Evolutionary conservation across 139 green algal species (phyloP).

Genomic region (Chlamydomonas incerta): DNA sequence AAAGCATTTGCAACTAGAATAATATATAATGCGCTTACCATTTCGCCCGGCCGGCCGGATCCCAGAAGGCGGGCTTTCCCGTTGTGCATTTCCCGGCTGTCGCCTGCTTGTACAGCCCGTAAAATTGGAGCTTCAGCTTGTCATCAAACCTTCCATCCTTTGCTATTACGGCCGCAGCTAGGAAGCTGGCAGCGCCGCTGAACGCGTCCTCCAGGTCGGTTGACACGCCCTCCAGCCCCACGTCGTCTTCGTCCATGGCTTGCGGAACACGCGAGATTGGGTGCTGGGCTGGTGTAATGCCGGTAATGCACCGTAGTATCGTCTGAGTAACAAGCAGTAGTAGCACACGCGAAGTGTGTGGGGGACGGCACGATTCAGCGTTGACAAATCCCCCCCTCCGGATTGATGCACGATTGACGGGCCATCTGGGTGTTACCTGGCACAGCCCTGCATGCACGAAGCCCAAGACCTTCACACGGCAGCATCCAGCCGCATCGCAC

Average conservation of each 20-base stretch:
- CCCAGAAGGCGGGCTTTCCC: slow-evolving; percentile 36
- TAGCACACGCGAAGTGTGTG: too few species aligned
- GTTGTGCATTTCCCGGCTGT: slow-evolving; percentile 10
- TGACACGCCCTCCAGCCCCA: neutral
- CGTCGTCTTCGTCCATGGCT: neutral
- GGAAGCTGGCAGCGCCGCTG: slow-evolving; percentile 9
- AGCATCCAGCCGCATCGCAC: too few species aligned
- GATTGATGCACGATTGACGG: too few species aligned
- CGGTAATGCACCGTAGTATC: too few species aligned
- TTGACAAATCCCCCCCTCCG: too few species aligned
- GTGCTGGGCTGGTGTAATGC: too few species aligned
- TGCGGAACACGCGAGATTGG: too few species aligned
- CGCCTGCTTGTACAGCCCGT: slow-evolving; percentile 39
- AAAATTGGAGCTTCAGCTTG: slow-evolving; percentile 37
- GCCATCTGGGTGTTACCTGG: too few species aligned
- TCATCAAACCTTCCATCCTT: slow-evolving; percentile 33
- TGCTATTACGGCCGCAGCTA: slow-evolving; percentile 15
- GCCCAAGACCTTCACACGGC: too few species aligned
- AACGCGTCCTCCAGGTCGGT: slow-evolving; percentile 29
- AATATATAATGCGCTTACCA: neutral
- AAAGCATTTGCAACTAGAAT: neutral
- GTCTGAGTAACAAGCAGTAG: too few species aligned
- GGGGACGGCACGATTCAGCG: too few species aligned
- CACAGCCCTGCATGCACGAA: too few species aligned
- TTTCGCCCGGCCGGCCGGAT: slow-evolving; percentile 28